Base-by-base conservation (phyloP, 2,329 filamentous ascomycete species). In the Emericellopsis cladophorae region DNA sequence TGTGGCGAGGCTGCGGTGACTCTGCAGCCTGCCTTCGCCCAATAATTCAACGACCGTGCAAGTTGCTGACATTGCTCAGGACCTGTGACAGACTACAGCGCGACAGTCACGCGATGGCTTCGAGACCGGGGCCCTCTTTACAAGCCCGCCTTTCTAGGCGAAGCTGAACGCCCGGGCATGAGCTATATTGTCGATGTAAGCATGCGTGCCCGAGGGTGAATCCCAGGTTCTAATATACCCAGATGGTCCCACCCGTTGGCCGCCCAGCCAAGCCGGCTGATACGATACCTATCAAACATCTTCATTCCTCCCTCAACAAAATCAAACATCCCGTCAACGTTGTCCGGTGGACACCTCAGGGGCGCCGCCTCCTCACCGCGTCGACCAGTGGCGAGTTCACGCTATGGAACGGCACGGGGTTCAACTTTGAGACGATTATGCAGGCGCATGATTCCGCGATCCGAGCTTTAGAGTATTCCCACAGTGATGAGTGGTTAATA, bases 391-490 rank as follows among this genome's bases (percentile, higher is more conserved):
- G 92, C 54, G 92, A 98, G 59, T 98, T 98, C 54, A 98, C 93
- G 32, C 65, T 98, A 4, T 98, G 92, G 92, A 98, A 98, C 58
- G 92, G 92, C 47, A 96, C 90, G 35, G 90, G 88, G 21, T 98
- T 98, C 74, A 96, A 98, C 61, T 98, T 98, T 53, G 92, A 98
- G 65, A 96, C 92, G 4, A 95, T 98, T 23, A 95, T 95, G 84
- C 89, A 95, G 67, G 90, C 90, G 32, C 90, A 96, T 60, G 90
- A 95, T 61, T 79, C 81, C 42, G 84, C 86, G 31, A 88, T 95
- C 48, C 77, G 87, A 50, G 81, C 84, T 9, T 70, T 89, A 36
- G 78, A 79, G 48, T 98, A 95, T 67, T 94, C 92, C 3, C 86
- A 96, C 61, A 93, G 84, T 52, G 86, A 95, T 56, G 92, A 98